Conservation (phyloP, 2,329 filamentous ascomycete species). For the Lanzia echinophila region DNA sequence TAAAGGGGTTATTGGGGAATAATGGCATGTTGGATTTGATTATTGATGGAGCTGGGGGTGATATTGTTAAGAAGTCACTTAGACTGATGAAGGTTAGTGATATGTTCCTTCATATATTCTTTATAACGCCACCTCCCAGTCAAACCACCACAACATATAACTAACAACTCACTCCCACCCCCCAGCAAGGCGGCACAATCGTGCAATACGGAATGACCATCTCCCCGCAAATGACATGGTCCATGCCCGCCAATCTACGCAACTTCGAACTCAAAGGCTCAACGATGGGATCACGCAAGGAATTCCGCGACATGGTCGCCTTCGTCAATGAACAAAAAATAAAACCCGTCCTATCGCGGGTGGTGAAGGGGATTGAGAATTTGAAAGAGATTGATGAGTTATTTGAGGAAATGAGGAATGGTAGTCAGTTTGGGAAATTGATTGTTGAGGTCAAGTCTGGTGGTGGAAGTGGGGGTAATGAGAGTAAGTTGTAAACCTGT, state of each 20-base stretch:
- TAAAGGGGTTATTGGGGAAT: constrained; percentile 54
- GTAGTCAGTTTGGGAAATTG: constrained; percentile 85
- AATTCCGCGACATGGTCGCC: constrained; percentile 84
- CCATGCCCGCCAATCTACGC: constrained; percentile 75
- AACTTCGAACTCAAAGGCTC: constrained; percentile 82
- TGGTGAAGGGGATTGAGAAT: constrained; percentile 66
- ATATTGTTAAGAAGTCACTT: constrained; percentile 64
- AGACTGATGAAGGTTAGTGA: constrained; percentile 58
- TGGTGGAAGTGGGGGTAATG: not conserved
- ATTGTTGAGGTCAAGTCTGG: constrained; percentile 61
- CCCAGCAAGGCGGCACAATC: constrained; percentile 69
- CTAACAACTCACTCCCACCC: not conserved
- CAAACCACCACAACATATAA: not conserved
- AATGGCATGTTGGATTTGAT: constrained; percentile 70
- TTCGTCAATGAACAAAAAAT: constrained; percentile 73
- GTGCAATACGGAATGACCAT: constrained; percentile 88
- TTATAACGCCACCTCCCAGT: too few species aligned
- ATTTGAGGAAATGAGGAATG: constrained; percentile 83
- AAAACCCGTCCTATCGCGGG: constrained; percentile 68
- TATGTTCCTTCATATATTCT: not conserved
- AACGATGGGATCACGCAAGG: constrained; percentile 85
- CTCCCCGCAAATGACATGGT: constrained; percentile 76
- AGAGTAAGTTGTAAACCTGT: constrained; percentile 20
- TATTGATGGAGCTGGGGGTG: constrained; percentile 84
- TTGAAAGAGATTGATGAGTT: constrained; percentile 71